Evolutionary conservation across 768 basidiomycete genomes (phyloP), one percentile per base, ranked within the genome.

Genomic region (Suillus hirtellus): DNA sequence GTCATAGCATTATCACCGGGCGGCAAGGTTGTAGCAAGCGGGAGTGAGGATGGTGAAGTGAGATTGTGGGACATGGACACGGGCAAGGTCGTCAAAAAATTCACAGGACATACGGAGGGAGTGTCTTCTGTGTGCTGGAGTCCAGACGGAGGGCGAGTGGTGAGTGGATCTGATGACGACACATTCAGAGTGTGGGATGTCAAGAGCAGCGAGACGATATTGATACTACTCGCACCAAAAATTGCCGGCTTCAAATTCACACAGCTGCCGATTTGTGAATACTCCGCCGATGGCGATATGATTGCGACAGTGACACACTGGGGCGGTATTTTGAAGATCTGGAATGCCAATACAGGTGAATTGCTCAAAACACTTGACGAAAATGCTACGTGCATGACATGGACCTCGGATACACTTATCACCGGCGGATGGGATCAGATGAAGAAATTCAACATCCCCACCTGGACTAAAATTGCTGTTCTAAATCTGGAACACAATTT

Each of bases 371-470:
- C 47, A 49, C 1, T 35, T 8, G 35, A 35, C 34, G 34, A 9
- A 35, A 1, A 35, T 35, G 34, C 27, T 27, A 27, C 27, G 34
- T 35, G 21, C 14, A 6, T 49, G 14, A 2, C 47, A 15, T 49
- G 47, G 47, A 27, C 24, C 47, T 49, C 12, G 21, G 47, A 49
- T 24, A 4, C 44, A 10, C 9, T 46, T 10, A 4, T n/a, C n/a
- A 1, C 7, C 10, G 10, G 44, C 1, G 9, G 3, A 10, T n/a
- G 0, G 2, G 0, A 7, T 43, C 7, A 9, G 0, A 46, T 44
- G 10, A 21, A 11, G 46, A 47, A 47, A 21, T 21, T 47, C 21
- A 5, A 47, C 12, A 2, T 10, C 0, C 2, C n/a, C 46, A 24
- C 21, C 1, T 47, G 46, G 46, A 24, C 46, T 5, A 10, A 47